Conservation (phyloP, 768 basidiomycete species). For the Porpolomopsis calyptriformis region DNA sequence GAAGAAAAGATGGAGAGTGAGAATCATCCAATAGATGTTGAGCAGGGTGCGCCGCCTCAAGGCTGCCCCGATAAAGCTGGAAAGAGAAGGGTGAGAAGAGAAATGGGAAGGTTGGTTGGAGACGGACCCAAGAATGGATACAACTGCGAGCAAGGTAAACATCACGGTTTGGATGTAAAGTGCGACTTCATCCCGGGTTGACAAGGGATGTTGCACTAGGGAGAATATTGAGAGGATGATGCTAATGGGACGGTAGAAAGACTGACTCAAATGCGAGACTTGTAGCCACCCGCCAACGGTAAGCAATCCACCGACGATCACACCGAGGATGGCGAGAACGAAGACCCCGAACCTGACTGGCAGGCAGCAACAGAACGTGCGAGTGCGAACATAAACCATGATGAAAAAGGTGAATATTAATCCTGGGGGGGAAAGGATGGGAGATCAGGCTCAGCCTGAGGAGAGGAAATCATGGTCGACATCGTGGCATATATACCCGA, state of each 20-base stretch:
- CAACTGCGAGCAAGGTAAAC: constrained; percentile 36
- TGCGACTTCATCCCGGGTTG: constrained; percentile 29
- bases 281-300: constrained; percentile 38
- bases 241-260: not conserved
- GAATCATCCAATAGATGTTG: constrained; percentile 30
- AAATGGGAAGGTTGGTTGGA: not conserved
- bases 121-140: constrained; percentile 41
- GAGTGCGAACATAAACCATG: constrained; percentile 42
- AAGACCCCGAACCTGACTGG: constrained; percentile 57
- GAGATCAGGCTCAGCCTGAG: not conserved
- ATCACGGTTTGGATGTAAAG: constrained; percentile 37
- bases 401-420: not conserved
- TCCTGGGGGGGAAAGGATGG: not conserved
- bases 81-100: not conserved
- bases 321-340: constrained; percentile 37
- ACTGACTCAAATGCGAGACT: constrained; percentile 34
- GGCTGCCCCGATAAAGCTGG: constrained; percentile 35
- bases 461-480: not conserved
- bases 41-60: constrained; percentile 33
- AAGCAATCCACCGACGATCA: constrained; percentile 33
- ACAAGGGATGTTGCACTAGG: constrained; percentile 25
- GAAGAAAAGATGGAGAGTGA: constrained; percentile 36
- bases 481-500: not conserved
- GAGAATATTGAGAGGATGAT: constrained; percentile 2
- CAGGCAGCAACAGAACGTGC: constrained; percentile 55